Base-by-base conservation (phyloP, 2,329 filamentous ascomycete genomes). In the Mollisiaceae sp. region DNA sequence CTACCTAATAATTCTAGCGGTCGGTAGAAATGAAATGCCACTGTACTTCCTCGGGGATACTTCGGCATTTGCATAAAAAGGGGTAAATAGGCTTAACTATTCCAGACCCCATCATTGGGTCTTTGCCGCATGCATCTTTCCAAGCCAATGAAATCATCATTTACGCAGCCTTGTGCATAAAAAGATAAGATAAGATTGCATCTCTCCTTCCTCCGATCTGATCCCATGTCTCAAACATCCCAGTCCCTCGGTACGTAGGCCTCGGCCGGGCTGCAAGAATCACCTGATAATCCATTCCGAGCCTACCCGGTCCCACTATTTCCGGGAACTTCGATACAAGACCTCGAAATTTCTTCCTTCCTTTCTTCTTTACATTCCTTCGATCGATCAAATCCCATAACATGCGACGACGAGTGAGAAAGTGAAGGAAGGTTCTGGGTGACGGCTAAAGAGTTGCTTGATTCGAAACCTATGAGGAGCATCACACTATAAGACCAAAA, bases 251-350 rank as follows among this genome's bases (percentile, higher is more conserved):
- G 6, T 8, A 18, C 52, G n/a, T 20, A 54, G 27, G 27, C 52
- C 52, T 35, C 24, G 27, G 14, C 12, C 47, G 15, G 57, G 58
- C 52, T 57, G 59, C 63, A 62, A 62, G 22, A 43, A 65, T 65
- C 59, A 65, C 59, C 63, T 65, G 63, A 65, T 65, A 62, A 50
- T 59, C 11, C 20, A 39, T 50, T 43, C 63, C 63, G 63, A 60
- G 12, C 50, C 47, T 35, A 54, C 58, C 63, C 63, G 63, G 41
- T 20, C 35, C 22, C n/a, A 39, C 22, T 41, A 15, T 55, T 27
- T 52, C 36, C 27, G 52, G 35, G 35, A 32, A 35, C 52, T 24
- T 20, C 18, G 55, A 39, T 54, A 54, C 50, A 57, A 57, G 36
- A 57, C 36, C 32, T 39, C 35, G 12, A 38, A 38, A 27, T 41